Base-by-base conservation (phyloP, 768 basidiomycete species). In the Boletus edulis region DNA sequence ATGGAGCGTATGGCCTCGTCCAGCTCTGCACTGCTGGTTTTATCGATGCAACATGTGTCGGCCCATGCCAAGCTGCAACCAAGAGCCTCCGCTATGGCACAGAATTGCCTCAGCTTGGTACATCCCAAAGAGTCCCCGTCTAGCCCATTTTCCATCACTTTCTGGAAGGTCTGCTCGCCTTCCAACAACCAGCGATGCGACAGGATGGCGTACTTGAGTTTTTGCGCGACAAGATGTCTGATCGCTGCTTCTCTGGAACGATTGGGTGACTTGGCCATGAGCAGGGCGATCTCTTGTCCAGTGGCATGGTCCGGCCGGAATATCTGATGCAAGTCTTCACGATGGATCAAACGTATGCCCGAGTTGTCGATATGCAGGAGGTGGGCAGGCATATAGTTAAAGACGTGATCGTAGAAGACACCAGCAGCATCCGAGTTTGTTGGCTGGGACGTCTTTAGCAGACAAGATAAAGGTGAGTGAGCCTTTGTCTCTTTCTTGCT, bases 1-100 rank as follows among this genome's bases (percentile, higher is more conserved):
- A 68, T 67, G 37, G 68, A 57, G 13, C 64, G 64, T n/a, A 69
- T 66, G 29, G 68, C 62, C 47, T 69, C 68, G 22, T 66, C 64
- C 12, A 70, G 64, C 18, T 70, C 68, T 13, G 68, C 59, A 15
- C 68, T 69, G 48, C 68, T 67, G 12, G 46, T 43, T n/a, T 63
- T 69, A 27, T 69, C 53, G 38, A 70, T 64, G 45, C 67, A 69
- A 18, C 58, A 61, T 0, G 68, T 66, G 29, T 70, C 68, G 6
- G 56, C 58, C 67, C 66, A 68, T 39, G 55, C 68, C 3, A 62
- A 46, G 8, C 20, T 50, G 49, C 57, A 65, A 7, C 62, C 64
- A 22, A 57, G 51, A 31, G 44, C 34, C 18, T 24, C 15, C 14
- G 65, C 64, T 8, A 42, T 44, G 10, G 1, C 48, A 17, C 56